Base-by-base conservation (phyloP, 2,329 filamentous ascomycete species). In the Leptographium flavum region DNA sequence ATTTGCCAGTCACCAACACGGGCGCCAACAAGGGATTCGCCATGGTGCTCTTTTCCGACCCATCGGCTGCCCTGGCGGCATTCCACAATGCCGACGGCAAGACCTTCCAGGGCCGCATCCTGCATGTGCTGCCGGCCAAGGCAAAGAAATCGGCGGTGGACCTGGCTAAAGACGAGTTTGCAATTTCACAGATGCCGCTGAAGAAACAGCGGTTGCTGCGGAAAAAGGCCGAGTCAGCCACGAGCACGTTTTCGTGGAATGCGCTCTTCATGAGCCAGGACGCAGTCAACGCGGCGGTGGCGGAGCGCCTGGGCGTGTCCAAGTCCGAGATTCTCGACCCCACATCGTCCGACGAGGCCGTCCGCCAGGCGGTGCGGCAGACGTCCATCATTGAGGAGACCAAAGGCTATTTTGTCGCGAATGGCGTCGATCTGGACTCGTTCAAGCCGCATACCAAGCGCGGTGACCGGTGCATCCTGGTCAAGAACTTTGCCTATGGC, bases 191-290 rank as follows among this genome's bases (percentile, higher is more conserved):
- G 61, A 64, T 98, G 54, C 90, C 92, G 15, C 68, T 96, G 52
- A 96, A 95, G 66, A 92, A 93, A 62, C 92, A 96, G 62, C 87
- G 87, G 55, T 76, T 93, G 56, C 83, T 96, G 53, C 86, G 83
- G 59, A 84, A 83, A 56, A 93, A 85, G 64, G 74, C 81, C 42
- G 82, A 90, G 55, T 85, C 88, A 21, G 73, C 83, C 9, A 81
- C 80, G 27, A 78, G 74, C 41, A 79, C 76, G 1, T 96, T 96
- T 66, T 94, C 90, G 60, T 98, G 92, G 92, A 98, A 98, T 67
- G 90, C 88, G n/a, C 70, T 98, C n/a, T 98, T 92, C 63, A 93
- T 98, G 84, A 95, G 83, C 63, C 83, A 87, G 65, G 88, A 98
- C 67, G 86, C 92, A 42, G 87, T 98, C 43, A 88, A 95, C 64